Base-by-base conservation (phyloP, 106 monocot species). In the Dioscorea dumetorum region DNA sequence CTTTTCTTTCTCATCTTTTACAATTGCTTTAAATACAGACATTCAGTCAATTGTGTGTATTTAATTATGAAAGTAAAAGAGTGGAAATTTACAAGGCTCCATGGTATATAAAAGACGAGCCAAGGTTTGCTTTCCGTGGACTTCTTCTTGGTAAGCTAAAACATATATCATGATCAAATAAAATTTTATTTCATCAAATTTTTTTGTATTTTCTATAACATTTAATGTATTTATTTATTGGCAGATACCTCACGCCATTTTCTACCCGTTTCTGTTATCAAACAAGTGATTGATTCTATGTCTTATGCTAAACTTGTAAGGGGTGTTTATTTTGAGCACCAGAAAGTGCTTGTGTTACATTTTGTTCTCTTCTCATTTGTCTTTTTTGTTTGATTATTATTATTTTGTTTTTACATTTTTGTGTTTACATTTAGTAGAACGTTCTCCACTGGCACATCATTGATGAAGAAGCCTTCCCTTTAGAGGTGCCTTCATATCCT, bases 401-500 rank as follows among this genome's bases (percentile, higher is more conserved):
- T 70, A 5, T 72, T 66, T 52, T 68, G 50, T 66, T 63, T 72
- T 21, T 74, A 53, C 76, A 53, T 73, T 64, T 80, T 70, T 73
- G 57, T 60, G 50, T 79, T 67, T 62, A 57, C 59, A 73, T 85
- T 83, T 83, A 85, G 85, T 93, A 99, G 99, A 99, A 99, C 85
- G 90, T 99, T 77, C 89, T 99, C 70, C 99, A 99, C 77, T 99
- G 99, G 99, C 99, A 99, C 75, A 90, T 99, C 48, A 77, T 99
- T 74, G 99, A 99, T 72, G 93, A 90, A 75, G 59, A 99, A 67
- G 84, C 99, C 33, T 99, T 99, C 81, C 99, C 99, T 51, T 74
- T 99, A 67, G 99, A 99, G 77, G 81, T 99, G 22, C 87, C 99
- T 22, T 87, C 93, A 69, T 93, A 83, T 83, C 99, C 99, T 67